Evolutionary conservation across 352 stramenopile species (phyloP).

Genomic region (Phytophthora parvispora): DNA sequence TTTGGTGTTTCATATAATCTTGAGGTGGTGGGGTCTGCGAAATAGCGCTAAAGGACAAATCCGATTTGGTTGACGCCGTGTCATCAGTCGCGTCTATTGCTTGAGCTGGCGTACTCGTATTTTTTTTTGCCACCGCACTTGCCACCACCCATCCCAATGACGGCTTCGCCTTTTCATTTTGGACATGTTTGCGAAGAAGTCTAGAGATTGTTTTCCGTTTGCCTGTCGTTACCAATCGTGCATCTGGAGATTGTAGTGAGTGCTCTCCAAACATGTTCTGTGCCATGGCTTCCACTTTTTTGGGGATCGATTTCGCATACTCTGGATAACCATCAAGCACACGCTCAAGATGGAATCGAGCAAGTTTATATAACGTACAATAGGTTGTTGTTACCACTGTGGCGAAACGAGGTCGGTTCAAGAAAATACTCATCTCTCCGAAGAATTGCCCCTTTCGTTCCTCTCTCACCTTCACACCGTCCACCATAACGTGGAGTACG

Average conservation of each 20-base stretch:
- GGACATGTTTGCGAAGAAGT: conserved; percentile 59
- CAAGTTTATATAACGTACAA: conserved; percentile 72
- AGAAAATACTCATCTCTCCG: conserved; percentile 72
- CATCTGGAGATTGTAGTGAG: conserved; percentile 23
- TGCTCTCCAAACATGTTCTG: conserved; percentile 40
- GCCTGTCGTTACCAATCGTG: conserved; percentile 15
- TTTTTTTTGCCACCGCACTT: conserved; percentile 20
- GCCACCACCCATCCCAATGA: conserved; percentile 20
- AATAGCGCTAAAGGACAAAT: background rate
- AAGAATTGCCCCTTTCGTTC: conserved; percentile 72
- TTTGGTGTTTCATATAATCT: background rate
- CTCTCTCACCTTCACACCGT: conserved; percentile 71
- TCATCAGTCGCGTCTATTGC: background rate
- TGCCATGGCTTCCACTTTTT: conserved; percentile 59
- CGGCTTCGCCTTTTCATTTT: conserved; percentile 46
- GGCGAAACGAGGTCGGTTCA: conserved; percentile 58
- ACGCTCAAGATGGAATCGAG: conserved; percentile 60
- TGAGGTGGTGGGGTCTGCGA: background rate
- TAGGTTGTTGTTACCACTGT: conserved; percentile 69
- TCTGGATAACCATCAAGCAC: conserved; percentile 68
- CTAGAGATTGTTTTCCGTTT: conserved; percentile 57
- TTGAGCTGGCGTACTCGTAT: background rate
- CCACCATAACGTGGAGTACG: conserved; percentile 67
- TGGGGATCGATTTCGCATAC: conserved; percentile 47
- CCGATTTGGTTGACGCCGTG: background rate